Evolutionary conservation across 2,329 filamentous ascomycete genomes (phyloP).

Genomic region (Cryphonectria radicalis): DNA sequence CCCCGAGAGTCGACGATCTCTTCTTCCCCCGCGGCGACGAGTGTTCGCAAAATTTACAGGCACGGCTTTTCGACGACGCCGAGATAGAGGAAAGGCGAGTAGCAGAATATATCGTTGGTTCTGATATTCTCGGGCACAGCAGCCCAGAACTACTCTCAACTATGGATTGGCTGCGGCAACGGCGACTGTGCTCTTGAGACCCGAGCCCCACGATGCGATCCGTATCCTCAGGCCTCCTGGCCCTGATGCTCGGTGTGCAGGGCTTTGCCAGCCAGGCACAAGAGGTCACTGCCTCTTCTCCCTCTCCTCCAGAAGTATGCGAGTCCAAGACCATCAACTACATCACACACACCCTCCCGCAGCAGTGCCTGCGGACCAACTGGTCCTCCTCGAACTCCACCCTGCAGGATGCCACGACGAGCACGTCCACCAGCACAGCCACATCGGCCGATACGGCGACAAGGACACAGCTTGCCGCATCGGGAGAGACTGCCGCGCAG

Average conservation of each 20-base stretch:
- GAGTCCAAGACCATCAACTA: conserved; percentile 75
- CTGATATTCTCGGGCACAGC: not conserved
- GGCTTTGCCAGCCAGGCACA: conserved; percentile 16
- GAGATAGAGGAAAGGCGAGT: not conserved
- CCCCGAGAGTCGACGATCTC: conserved; percentile 3
- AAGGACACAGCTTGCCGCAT: conserved; percentile 20
- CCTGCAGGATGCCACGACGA: conserved; percentile 28
- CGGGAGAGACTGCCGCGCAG: conserved; percentile 19
- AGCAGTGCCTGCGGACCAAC: conserved; percentile 73
- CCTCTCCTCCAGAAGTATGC: conserved; percentile 45
- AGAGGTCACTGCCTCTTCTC: conserved; percentile 7
- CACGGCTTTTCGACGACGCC: not conserved
- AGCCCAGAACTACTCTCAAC: conserved; percentile 10
- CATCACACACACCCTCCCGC: conserved; percentile 76
- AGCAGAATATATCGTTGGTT: not conserved
- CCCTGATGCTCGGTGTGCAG: conserved; percentile 15
- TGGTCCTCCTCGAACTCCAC: conserved; percentile 46
- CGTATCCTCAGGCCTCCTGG: conserved; percentile 14
- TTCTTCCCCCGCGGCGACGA: not conserved
- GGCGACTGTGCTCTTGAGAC: conserved; percentile 11
- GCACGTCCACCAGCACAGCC: conserved; percentile 31
- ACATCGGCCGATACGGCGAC: conserved; percentile 10
- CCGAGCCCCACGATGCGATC: conserved; percentile 23
- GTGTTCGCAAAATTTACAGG: not conserved
- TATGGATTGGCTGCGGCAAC: conserved; percentile 27